These are phyloP conservation scores for Fusarium solani-melongenae DNA, from an alignment of 2,329 filamentous ascomycete species.

Conservation along the genomic window DNA sequence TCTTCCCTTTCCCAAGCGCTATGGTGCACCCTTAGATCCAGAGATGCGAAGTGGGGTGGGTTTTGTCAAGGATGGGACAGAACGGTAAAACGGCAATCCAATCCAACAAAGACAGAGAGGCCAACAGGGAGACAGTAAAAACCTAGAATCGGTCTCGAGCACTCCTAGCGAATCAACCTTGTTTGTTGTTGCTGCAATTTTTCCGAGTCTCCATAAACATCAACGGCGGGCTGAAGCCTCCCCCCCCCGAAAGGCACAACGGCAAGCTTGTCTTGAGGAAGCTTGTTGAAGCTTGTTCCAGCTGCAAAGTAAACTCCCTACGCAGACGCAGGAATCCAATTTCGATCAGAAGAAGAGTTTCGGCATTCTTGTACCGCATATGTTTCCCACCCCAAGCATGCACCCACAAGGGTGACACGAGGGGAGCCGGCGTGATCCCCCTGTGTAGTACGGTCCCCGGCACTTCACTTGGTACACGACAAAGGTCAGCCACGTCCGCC, in stretches of 20 bases:
- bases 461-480: not conserved
- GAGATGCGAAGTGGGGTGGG: slow-evolving; percentile 33
- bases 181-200: not conserved
- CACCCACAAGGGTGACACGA: slow-evolving; percentile 25
- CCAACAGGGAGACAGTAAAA: not conserved
- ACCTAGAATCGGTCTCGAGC: slow-evolving; percentile 10
- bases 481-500: slow-evolving; percentile 15
- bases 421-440: slow-evolving; percentile 23
- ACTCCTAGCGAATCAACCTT: slow-evolving; percentile 6
- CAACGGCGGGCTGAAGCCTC: slow-evolving; percentile 20
- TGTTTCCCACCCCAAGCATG: slow-evolving; percentile 20
- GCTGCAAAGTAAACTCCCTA: too few species aligned
- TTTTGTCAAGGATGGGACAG: slow-evolving; percentile 2
- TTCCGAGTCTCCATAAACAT: slow-evolving; percentile 8
- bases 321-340: slow-evolving; percentile 26
- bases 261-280: not conserved
- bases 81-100: slow-evolving; percentile 10
- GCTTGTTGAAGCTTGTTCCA: too few species aligned
- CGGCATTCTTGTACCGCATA: slow-evolving; percentile 15
- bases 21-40: slow-evolving; percentile 32
- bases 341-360: slow-evolving; percentile 10
- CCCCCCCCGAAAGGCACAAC: slow-evolving; percentile 1
- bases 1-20: slow-evolving; percentile 12
- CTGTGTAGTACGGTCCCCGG: slow-evolving; percentile 11
- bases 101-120: not conserved